Percentiles rank a stretch among this genome's conserved stretches.
phyloP scores from a whole-genome alignment of 257 asterid genomes.

The Vinca minor region DNA sequence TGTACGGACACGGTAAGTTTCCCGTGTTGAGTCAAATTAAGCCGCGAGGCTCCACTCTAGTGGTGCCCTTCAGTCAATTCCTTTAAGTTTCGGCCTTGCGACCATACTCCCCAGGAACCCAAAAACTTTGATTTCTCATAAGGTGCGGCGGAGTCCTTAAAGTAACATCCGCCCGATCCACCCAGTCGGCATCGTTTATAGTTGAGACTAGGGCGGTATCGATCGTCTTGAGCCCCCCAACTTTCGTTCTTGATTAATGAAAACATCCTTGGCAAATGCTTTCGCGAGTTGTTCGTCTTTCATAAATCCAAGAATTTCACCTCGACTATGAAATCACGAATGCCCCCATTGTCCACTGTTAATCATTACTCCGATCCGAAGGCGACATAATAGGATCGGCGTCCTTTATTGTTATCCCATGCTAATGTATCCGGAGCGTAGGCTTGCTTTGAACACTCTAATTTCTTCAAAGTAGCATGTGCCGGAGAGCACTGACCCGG shows the following conservation, averaged over 20 bases:
- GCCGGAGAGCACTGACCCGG: not conserved
- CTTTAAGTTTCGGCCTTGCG: slow-evolving; percentile 52
- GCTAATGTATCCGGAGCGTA: slow-evolving; percentile 1
- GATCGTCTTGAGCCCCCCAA: not conserved
- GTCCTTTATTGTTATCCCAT: not conserved
- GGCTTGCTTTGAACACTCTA: slow-evolving; percentile 2
- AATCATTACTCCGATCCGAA: slow-evolving; percentile 12
- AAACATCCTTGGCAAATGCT: no score
- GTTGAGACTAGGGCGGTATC: slow-evolving; percentile 21
- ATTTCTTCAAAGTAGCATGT: not conserved
- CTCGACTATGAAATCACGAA: not conserved
- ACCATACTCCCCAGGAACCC: slow-evolving; percentile 46
- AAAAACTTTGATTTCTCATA: slow-evolving; percentile 30
- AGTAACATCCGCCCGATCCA: slow-evolving; percentile 28
- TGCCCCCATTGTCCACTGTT: slow-evolving; percentile 5
- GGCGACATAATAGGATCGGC: slow-evolving; percentile 15
- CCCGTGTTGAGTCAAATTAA: slow-evolving; percentile 10
- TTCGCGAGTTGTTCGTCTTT: not conserved
- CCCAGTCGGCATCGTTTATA: slow-evolving; percentile 28
- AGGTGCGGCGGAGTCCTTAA: slow-evolving; percentile 29
- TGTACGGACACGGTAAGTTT: slow-evolving; percentile 2
- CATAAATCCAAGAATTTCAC: no score
- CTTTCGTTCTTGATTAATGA: no score
- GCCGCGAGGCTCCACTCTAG: slow-evolving; percentile 7
- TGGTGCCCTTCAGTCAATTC: slow-evolving; percentile 43